Conservation (phyloP, 2,329 filamentous ascomycete species). For the Neobulgaria alba region DNA sequence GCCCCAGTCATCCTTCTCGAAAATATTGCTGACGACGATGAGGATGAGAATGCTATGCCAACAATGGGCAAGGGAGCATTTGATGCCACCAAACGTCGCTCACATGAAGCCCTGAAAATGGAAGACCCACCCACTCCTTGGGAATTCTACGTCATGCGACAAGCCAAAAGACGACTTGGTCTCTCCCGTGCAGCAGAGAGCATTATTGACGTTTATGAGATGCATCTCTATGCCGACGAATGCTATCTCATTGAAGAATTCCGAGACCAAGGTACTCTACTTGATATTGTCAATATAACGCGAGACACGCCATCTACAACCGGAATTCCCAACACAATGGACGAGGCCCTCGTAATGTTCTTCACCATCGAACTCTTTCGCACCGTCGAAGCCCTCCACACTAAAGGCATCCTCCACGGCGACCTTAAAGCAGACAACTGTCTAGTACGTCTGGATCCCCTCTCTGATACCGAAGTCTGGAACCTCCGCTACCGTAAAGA, state of each 20-base stretch:
- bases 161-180: constrained; percentile 68
- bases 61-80: not conserved
- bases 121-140: constrained; percentile 81
- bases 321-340: constrained; percentile 61
- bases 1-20: constrained; percentile 92
- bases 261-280: constrained; percentile 79
- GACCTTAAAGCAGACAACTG: constrained; percentile 96
- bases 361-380: constrained; percentile 87
- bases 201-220: constrained; percentile 75
- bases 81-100: constrained; percentile 40
- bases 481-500: constrained; percentile 59
- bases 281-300: constrained; percentile 89
- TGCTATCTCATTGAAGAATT: constrained; percentile 84
- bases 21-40: constrained; percentile 45
- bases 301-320: constrained; percentile 37
- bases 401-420: constrained; percentile 74
- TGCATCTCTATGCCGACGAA: constrained; percentile 87
- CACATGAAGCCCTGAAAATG: constrained; percentile 86
- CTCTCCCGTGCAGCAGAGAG: constrained; percentile 67
- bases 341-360: constrained; percentile 90
- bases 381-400: constrained; percentile 79
- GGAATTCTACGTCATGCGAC: constrained; percentile 95
- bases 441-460: constrained; percentile 68
- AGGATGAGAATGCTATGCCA: constrained; percentile 34
- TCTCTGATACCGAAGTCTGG: constrained; percentile 39